Evolutionary conservation across 2,329 filamentous ascomycete species (phyloP), one percentile per base, ranked within the genome.

Genomic region (Cladosporium phlei): DNA sequence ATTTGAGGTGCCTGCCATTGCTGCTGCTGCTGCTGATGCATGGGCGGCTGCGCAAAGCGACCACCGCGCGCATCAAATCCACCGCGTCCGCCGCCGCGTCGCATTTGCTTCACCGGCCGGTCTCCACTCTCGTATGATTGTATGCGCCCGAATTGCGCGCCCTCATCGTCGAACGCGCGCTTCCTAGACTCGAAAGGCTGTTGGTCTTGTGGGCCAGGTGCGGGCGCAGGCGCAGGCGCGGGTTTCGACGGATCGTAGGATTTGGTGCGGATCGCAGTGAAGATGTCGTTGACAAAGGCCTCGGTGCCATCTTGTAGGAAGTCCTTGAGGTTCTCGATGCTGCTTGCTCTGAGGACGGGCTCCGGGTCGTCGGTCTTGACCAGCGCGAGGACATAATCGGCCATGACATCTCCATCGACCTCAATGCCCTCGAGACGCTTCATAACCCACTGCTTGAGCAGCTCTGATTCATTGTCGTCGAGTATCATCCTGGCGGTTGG

Each of bases 331-430:
- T 88, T 83, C 44, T 79, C 74, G 60, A 86, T 75, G 65, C 85
- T 88, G 42, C 85, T 77, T 56, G 76, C 71, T 59, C 80, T 78
- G 45, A 89, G 81, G 16, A 78, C 73, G n/a, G 75, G 73, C 30
- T 76, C 70, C 40, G 80, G 74, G 51, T 83, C 83, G 54, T 88
- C 84, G 51, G 85, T 82, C 46, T 79, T 78, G 35, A 91, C 69
- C 16, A 93, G 76, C 5, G 85, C 86, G 51, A 90, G 74, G n/a
- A 91, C 83, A 62, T 90, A 93, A 58, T 93, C 87, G 37, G 86
- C 86, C 3, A 93, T 80, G 4, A 91, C 85, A 59, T 89, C 86
- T 24, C 83, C 79, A 62, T 93, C 87, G 40, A 85, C 86, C 59
- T 90, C 86, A 44, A 85, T 88, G 52, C 58, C 80, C 62, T 87